Evolutionary conservation across 2,329 filamentous ascomycete species (phyloP).

Genomic region (Teratosphaeria epicoccoides): DNA sequence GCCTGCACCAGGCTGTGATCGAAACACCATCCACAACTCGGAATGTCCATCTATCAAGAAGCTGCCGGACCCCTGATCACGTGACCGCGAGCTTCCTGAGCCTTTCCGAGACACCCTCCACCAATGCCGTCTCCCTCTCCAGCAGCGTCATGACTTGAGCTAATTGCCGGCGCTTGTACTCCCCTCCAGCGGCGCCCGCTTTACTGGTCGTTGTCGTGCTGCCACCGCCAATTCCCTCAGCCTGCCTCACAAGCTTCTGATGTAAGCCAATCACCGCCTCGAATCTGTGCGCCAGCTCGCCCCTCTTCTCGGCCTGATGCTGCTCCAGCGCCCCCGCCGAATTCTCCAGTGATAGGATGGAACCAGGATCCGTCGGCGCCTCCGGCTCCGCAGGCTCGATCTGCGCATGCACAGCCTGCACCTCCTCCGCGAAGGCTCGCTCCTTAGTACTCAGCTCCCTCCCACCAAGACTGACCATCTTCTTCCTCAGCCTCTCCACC

Average conservation of each 20-base stretch:
- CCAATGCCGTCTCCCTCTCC: constrained; percentile 55
- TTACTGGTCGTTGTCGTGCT: constrained; percentile 21
- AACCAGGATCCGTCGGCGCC: background rate
- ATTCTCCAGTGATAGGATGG: background rate
- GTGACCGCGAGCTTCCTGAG: constrained; percentile 43
- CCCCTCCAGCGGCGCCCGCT: constrained; percentile 18
- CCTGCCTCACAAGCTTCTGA: constrained; percentile 18
- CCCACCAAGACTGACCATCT: constrained; percentile 37
- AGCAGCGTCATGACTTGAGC: constrained; percentile 53
- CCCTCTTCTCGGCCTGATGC: constrained; percentile 2
- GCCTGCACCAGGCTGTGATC: too few species aligned
- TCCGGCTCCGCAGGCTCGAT: background rate
- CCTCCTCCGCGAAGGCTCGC: constrained; percentile 47
- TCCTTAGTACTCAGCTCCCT: constrained; percentile 49
- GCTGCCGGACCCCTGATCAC: too few species aligned
- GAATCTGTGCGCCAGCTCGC: constrained; percentile 1
- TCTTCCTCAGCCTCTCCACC: constrained; percentile 48
- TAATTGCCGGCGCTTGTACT: constrained; percentile 51
- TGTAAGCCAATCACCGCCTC: constrained; percentile 18
- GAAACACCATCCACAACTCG: too few species aligned
- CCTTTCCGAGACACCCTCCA: constrained; percentile 54
- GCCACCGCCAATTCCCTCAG: constrained; percentile 19
- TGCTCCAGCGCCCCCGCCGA: background rate
- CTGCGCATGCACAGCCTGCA: background rate
- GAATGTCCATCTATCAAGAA: too few species aligned